Conservation (phyloP, 306 rosid species). For the Hylodesmum podocarpum region DNA sequence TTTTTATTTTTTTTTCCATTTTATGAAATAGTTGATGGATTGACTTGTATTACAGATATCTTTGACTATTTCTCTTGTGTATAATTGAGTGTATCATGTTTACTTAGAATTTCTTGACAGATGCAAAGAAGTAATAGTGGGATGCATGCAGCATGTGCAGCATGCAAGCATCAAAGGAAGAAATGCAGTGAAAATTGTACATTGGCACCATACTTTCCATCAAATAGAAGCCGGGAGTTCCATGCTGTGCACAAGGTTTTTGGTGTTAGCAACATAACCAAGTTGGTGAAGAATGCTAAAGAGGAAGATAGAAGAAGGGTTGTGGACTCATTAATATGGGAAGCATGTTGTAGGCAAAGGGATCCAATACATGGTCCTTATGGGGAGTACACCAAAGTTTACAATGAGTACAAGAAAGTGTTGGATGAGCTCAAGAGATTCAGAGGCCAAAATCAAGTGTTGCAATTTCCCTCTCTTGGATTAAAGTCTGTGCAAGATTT, state of each 20-base stretch:
- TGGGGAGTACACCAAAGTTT: constrained; percentile 54
- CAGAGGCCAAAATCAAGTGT: constrained; percentile 34
- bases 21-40: no score
- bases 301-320: constrained; percentile 49
- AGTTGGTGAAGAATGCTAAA: constrained; percentile 47
- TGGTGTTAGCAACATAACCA: constrained; percentile 81
- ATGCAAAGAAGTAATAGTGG: constrained; percentile 57
- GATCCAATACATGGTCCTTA: constrained; percentile 77
- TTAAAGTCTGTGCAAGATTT: constrained; percentile 42
- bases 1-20: no score
- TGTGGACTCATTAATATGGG: constrained; percentile 80
- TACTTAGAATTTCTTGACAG: background rate
- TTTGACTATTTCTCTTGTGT: no score
- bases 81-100: background rate
- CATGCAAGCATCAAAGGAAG: constrained; percentile 88
- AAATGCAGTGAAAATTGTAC: constrained; percentile 59
- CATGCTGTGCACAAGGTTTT: constrained; percentile 71
- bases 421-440: constrained; percentile 47
- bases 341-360: constrained; percentile 71
- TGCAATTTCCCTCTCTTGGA: constrained; percentile 41
- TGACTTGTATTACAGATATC: no score
- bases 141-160: constrained; percentile 68
- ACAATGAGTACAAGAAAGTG: constrained; percentile 48
- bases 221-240: constrained; percentile 53
- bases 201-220: constrained; percentile 74